phyloP scores from a whole-genome alignment of 345 rosid genomes.

The Populus ilicifolia region DNA sequence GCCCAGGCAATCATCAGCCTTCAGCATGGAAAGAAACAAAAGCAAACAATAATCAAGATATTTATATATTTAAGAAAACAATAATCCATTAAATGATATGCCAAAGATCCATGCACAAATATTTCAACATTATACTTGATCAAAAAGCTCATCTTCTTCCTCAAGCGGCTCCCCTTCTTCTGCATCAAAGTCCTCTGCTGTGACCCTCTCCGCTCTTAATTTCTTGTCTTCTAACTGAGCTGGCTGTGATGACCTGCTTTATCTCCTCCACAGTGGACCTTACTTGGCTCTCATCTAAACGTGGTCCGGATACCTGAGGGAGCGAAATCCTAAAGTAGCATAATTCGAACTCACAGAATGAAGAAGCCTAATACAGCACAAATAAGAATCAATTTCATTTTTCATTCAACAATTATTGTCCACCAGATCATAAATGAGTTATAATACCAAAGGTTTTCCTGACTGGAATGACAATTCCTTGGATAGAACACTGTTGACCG shows the following conservation, averaged over 20 bases:
- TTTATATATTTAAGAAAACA: not conserved
- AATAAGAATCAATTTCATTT: not conserved
- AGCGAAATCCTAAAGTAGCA: not conserved
- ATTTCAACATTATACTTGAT: slow-evolving; percentile 45
- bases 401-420: not conserved
- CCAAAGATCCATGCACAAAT: not conserved
- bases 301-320: slow-evolving; percentile 67
- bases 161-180: slow-evolving; percentile 93
- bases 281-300: slow-evolving; percentile 79
- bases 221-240: slow-evolving; percentile 88
- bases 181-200: slow-evolving; percentile 94
- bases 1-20: slow-evolving; percentile 98
- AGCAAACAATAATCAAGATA: not conserved
- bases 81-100: not conserved
- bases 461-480: not conserved
- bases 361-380: not conserved
- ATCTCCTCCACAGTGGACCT: slow-evolving; percentile 85
- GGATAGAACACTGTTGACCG: no score
- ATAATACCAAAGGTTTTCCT: not conserved
- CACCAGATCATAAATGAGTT: not conserved
- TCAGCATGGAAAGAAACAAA: slow-evolving; percentile 9
- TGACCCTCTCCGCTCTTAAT: slow-evolving; percentile 69
- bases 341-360: not conserved
- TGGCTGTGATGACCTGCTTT: slow-evolving; percentile 88
- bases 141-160: slow-evolving; percentile 99